These are phyloP conservation scores for Anisodus acutangulus DNA, from an alignment of 257 asterid genomes.

Conservation along the genomic window DNA sequence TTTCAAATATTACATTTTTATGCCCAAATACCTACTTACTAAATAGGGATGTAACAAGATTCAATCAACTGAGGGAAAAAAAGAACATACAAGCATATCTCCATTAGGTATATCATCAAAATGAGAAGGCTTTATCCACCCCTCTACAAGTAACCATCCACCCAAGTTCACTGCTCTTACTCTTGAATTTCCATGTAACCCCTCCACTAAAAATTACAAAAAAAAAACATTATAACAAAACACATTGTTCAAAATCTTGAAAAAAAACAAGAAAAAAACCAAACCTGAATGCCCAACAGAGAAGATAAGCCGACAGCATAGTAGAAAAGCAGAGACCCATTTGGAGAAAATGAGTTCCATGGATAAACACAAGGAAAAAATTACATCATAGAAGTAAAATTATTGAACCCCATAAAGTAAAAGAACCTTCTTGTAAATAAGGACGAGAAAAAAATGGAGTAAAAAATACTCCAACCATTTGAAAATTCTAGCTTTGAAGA, in stretches of 20 bases:
- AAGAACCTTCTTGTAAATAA: not conserved
- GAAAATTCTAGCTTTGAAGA: conserved; percentile 37
- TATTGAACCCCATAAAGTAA: too few species aligned
- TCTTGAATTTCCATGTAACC: conserved; percentile 55
- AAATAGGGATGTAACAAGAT: too few species aligned
- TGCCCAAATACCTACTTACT: too few species aligned
- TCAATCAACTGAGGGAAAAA: not conserved
- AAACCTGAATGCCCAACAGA: conserved; percentile 65
- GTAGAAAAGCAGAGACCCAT: conserved; percentile 53
- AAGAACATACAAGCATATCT: conserved; percentile 72
- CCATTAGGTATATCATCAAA: conserved; percentile 71
- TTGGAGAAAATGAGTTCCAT: conserved; percentile 60
- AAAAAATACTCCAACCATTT: conserved; percentile 14
- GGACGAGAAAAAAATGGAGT: conserved; percentile 24
- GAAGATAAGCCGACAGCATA: conserved; percentile 49
- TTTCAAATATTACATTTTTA: too few species aligned
- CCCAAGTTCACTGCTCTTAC: conserved; percentile 89
- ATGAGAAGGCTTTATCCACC: conserved; percentile 87
- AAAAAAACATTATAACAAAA: not conserved
- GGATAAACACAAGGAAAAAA: conserved; percentile 37
- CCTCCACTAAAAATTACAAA: conserved; percentile 54
- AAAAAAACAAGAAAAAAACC: conserved; percentile 32
- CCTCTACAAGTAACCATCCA: conserved; percentile 88
- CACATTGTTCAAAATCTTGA: conserved; percentile 1
- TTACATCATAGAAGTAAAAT: conserved; percentile 35